phyloP scores from a whole-genome alignment of 305 asterid genomes.

The Striga hermonthica region DNA sequence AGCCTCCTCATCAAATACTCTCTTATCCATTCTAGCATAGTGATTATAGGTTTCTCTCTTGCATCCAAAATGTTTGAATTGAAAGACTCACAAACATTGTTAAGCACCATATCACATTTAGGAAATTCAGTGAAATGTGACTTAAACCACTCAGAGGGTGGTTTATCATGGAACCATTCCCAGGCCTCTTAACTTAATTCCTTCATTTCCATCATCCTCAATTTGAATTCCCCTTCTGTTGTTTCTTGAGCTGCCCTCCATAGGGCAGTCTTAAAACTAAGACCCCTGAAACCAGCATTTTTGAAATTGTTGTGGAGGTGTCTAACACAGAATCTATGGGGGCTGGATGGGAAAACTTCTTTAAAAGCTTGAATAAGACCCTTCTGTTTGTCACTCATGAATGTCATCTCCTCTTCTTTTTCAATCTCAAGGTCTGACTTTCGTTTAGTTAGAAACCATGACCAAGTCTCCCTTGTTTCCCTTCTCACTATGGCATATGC shows the following conservation, averaged over 20 bases:
- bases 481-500: too few relatives aligned
- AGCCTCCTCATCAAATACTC: too few relatives aligned
- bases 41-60: background rate
- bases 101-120: background rate
- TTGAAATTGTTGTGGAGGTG: background rate
- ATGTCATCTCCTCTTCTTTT: background rate
- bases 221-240: background rate
- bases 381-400: background rate
- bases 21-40: too few relatives aligned
- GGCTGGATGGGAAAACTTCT: background rate
- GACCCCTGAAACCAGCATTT: background rate
- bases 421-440: too few relatives aligned
- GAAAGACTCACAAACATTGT: background rate
- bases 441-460: too few relatives aligned
- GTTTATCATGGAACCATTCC: background rate
- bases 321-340: background rate
- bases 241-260: background rate
- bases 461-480: too few relatives aligned
- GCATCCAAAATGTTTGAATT: background rate
- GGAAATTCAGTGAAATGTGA: background rate
- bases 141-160: background rate
- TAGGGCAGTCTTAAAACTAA: background rate
- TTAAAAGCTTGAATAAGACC: background rate
- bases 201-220: background rate
- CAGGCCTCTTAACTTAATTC: background rate